Evolutionary conservation across 2,329 filamentous ascomycete genomes (phyloP).

Genomic region (Botrytis elliptica): DNA sequence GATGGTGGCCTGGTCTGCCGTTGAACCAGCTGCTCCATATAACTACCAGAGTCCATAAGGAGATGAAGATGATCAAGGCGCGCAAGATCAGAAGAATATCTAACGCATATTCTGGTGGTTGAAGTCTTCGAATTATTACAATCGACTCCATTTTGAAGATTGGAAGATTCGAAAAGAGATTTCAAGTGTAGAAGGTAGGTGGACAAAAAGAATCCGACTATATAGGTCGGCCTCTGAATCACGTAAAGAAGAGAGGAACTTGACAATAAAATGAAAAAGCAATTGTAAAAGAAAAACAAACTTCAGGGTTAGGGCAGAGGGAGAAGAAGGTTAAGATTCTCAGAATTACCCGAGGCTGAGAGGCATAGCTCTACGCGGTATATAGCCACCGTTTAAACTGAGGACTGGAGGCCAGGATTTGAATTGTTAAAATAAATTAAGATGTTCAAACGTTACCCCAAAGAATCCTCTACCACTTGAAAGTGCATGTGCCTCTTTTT

Average conservation of each 20-base stretch:
- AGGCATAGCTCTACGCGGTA: no score
- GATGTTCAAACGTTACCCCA: fast-evolving
- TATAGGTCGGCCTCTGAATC: neutral
- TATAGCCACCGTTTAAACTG: no score
- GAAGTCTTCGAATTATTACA: neutral
- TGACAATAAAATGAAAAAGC: neutral
- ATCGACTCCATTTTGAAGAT: neutral
- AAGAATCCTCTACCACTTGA: neutral
- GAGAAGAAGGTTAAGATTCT: neutral
- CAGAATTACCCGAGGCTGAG: neutral
- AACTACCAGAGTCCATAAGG: neutral
- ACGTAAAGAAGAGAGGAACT: no score
- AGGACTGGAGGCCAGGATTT: neutral
- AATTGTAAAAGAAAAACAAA: no score
- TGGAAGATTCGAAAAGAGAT: neutral
- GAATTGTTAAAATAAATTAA: neutral
- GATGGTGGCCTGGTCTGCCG: neutral
- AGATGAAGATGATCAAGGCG: neutral
- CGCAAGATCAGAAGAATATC: neutral
- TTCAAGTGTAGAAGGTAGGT: neutral
- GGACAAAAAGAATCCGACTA: no score
- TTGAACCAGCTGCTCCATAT: neutral
- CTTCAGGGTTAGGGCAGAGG: neutral
- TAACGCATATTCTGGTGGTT: neutral
- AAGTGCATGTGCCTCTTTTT: neutral